A percentile compares a stretch with the other conserved stretches of the same genome.
Evolutionary conservation across 148 eudicot species (phyloP).

Genomic region (Chenopodium album): DNA sequence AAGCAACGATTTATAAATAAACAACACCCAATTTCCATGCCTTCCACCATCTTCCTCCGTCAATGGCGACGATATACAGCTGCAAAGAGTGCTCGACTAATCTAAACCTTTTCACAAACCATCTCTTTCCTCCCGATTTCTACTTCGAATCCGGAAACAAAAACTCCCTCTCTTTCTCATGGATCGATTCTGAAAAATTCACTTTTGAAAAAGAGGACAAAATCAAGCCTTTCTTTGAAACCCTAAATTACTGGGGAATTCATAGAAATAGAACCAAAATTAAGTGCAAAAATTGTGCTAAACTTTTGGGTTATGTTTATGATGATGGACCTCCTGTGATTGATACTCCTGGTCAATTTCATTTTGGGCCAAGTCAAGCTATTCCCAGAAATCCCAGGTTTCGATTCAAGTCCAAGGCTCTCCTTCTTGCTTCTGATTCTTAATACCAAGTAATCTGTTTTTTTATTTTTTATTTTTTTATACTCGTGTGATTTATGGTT

Average conservation of each 20-base stretch:
- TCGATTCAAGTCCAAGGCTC: constrained; percentile 62
- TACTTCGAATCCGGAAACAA: constrained; percentile 98
- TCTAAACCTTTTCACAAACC: constrained; percentile 50
- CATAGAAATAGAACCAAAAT: constrained; percentile 68
- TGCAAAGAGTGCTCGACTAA: constrained; percentile 63
- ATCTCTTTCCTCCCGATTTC: constrained; percentile 64
- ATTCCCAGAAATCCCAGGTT: constrained; percentile 78
- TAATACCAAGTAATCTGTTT: background rate
- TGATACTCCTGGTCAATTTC: constrained; percentile 51
- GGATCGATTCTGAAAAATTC: constrained; percentile 53
- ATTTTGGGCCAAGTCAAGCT: constrained; percentile 83
- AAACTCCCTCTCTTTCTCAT: constrained; percentile 65
- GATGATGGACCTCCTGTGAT: constrained; percentile 76
- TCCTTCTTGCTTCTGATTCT: constrained; percentile 30
- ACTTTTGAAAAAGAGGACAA: constrained; percentile 63
- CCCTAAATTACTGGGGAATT: constrained; percentile 84
- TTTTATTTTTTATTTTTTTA: background rate
- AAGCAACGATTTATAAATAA: too few species aligned
- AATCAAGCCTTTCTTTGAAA: constrained; percentile 79
- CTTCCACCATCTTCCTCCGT: background rate
- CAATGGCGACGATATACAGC: constrained; percentile 66
- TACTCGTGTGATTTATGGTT: background rate
- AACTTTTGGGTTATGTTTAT: constrained; percentile 55
- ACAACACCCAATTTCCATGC: background rate
- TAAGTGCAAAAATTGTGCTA: constrained; percentile 55